Evolutionary conservation across 257 asterid genomes (phyloP), one percentile per base, ranked within the genome.

Genomic region (Capsicum rhomboideum): DNA sequence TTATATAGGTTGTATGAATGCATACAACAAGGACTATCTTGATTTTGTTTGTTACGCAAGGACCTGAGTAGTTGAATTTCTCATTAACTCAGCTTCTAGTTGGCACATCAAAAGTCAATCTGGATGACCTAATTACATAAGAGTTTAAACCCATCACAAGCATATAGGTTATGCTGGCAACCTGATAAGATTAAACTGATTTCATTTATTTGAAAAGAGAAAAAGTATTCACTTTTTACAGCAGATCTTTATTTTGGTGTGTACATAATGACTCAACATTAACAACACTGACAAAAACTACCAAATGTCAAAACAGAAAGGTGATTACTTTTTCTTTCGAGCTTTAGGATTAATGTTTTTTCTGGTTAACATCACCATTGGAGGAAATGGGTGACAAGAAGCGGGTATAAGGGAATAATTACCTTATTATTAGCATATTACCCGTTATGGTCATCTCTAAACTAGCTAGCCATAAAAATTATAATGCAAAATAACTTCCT

Each of bases 31-130:
- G 64, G 53, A 54, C 40, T 20, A 79, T 8, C 9, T 12, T 61
- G 31, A 50, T 59, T 29, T 64, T 34, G 37, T 78, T 86, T 80
- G 88, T 82, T 88, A 67, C n/a, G 83, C 28, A 86, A 54, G 12
- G 40, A 46, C 63, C 40, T 28, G 23, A 37, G 74, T 85, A 37
- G 89, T 83, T 88, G 87, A 88, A 83, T 86, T 34, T 75, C 85
- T 83, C 82, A 86, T 71, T 87, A 29, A 74, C 9, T 79, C 44
- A 42, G 53, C 4, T 74, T 0, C 0, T 34, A 34, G 13, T 6
- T 42, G 85, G 85, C 61, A 11, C 29, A 4, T 12, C n/a, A 53
- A n/a, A 49, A 21, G 63, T 9, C 63, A 26, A 16, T 50, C 7
- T 77, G 16, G 81, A 23, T 77, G 37, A 50, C 81, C 81, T 50